These are phyloP conservation scores for Cadophora sp. DNA, from an alignment of 2,329 filamentous ascomycete species.

Conservation along the genomic window DNA sequence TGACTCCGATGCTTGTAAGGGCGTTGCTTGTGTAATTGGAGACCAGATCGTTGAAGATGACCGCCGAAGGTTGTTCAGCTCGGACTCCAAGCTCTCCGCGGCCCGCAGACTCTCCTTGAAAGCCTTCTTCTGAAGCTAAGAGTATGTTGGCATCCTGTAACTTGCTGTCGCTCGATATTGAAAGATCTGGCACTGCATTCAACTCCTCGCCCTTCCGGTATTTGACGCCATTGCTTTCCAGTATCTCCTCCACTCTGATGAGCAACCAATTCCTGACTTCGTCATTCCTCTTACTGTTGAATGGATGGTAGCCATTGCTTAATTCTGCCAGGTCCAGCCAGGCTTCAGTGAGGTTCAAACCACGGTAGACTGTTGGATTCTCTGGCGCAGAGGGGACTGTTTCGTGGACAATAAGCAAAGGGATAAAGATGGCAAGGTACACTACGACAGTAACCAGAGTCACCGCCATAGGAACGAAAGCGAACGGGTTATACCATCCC, in stretches of 20 bases:
- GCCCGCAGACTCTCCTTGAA: background rate
- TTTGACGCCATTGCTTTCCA: constrained; percentile 63
- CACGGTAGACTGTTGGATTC: constrained; percentile 59
- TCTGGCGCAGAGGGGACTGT: constrained; percentile 72
- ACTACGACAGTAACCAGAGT: constrained; percentile 77
- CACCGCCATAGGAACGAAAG: constrained; percentile 82
- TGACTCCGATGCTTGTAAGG: constrained; percentile 47
- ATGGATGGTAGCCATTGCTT: constrained; percentile 81
- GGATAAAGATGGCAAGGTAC: constrained; percentile 80
- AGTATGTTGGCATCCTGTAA: constrained; percentile 6
- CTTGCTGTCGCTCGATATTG: constrained; percentile 14
- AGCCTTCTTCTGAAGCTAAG: background rate
- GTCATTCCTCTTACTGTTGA: constrained; percentile 86
- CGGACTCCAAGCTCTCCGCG: constrained; percentile 30
- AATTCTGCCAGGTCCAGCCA: constrained; percentile 84
- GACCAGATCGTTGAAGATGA: constrained; percentile 78
- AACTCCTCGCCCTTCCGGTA: constrained; percentile 50
- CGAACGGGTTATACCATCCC: constrained; percentile 61
- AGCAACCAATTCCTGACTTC: constrained; percentile 79
- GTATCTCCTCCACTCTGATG: constrained; percentile 71
- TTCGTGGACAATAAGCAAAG: constrained; percentile 76
- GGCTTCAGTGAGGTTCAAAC: constrained; percentile 82
- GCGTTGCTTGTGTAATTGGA: constrained; percentile 79
- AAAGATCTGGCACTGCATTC: background rate
- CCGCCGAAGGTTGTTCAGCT: constrained; percentile 51